Evolutionary conservation across 208 protist species (phyloP).

Genomic region (Acanthamoeba castellanii): DNA sequence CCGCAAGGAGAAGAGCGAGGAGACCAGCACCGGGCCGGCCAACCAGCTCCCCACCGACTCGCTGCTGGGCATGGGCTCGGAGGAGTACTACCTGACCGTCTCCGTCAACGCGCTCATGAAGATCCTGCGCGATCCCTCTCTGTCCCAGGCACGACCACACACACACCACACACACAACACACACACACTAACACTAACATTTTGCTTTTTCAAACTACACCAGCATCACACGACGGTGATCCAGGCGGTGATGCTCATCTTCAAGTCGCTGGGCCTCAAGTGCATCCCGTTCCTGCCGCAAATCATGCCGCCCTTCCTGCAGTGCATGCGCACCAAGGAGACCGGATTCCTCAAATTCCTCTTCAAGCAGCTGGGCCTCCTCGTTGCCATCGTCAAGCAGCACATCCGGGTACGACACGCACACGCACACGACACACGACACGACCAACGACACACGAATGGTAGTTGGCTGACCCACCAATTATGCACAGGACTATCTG

Average conservation of each 20-base stretch:
- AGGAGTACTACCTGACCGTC: slow-evolving; percentile 93
- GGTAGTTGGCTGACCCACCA: too few species aligned
- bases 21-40: neutral
- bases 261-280: slow-evolving; percentile 91
- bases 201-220: too few species aligned
- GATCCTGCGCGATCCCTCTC: slow-evolving; percentile 91
- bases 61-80: slow-evolving; percentile 68
- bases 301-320: slow-evolving; percentile 92
- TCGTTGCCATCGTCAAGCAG: slow-evolving; percentile 93
- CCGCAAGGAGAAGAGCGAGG: slow-evolving; percentile 63
- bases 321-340: slow-evolving; percentile 82
- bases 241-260: slow-evolving; percentile 92
- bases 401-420: slow-evolving; percentile 87
- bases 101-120: slow-evolving; percentile 91
- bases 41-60: slow-evolving; percentile 29
- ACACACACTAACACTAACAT: neutral
- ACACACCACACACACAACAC: neutral
- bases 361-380: slow-evolving; percentile 89
- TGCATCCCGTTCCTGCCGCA: slow-evolving; percentile 92
- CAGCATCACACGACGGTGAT: slow-evolving; percentile 91
- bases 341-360: slow-evolving; percentile 88
- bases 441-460: too few species aligned
- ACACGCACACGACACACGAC: neutral
- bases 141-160: slow-evolving; percentile 75
- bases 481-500: slow-evolving; percentile 28